Evolutionary conservation across 1,139 yeast genomes (phyloP).

Genomic region (Lodderomyces theae): DNA sequence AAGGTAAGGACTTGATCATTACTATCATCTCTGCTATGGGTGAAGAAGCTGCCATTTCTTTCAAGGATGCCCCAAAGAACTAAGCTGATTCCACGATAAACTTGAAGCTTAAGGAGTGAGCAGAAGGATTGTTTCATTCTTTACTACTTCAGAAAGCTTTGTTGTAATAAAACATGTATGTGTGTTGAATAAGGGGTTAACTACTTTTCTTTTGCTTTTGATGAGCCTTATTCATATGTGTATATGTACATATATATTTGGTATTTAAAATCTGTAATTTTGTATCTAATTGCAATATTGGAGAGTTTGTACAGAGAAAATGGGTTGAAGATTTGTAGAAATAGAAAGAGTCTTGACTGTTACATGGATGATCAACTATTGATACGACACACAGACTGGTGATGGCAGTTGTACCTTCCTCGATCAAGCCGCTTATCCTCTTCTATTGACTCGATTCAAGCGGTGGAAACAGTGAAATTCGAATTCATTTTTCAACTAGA

Average conservation of each 20-base stretch:
- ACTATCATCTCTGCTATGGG: slow-evolving; percentile 98
- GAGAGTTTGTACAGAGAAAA: neutral
- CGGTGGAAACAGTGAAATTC: no score
- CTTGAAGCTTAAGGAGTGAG: neutral
- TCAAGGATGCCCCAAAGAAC: slow-evolving; percentile 92
- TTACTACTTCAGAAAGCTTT: no score
- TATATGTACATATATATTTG: neutral
- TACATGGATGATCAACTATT: no score
- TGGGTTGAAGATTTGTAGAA: neutral
- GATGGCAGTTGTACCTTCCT: no score
- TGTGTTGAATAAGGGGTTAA: neutral
- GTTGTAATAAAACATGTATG: neutral
- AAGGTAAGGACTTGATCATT: slow-evolving; percentile 94
- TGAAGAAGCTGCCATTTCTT: slow-evolving; percentile 98
- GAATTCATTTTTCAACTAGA: no score
- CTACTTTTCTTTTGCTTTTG: neutral
- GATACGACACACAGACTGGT: no score
- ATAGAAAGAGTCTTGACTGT: no score
- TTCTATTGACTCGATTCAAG: no score
- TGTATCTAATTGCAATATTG: neutral
- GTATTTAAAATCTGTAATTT: slow-evolving; percentile 1
- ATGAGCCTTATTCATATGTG: neutral
- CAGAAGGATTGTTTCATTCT: no score
- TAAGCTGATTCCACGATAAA: slow-evolving; percentile 15
- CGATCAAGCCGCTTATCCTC: no score